Evolutionary conservation across 352 stramenopile genomes (phyloP), one percentile per base, ranked within the genome.

Genomic region (Globisporangium solare): DNA sequence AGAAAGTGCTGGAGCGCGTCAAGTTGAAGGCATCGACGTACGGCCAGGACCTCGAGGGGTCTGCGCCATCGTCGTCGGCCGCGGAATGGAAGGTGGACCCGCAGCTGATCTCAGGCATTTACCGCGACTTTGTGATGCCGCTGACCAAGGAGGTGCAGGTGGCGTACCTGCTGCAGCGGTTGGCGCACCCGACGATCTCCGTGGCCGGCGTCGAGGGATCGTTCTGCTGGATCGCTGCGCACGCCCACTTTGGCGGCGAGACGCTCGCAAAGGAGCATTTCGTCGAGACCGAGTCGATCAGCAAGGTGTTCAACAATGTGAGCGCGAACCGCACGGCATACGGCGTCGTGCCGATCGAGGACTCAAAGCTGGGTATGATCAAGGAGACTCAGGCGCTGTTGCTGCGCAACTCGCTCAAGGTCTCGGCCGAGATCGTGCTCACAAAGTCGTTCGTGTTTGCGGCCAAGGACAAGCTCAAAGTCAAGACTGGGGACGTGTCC

Each of bases 141-240:
- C 76, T 99, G 50, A 99, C 97, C 11, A 99, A 99, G 71, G 95
- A 99, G 71, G 93, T 99, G 51, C 95, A 99, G 70, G 96, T 99
- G 24, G 70, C 78, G 56, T 96, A 96, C 60, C 65, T 96, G 60
- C 71, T 96, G 20, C 79, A 94, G 70, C 79, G 87, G 5, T 66
- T 96, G 2, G 61, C 86, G 22, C 86, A 94, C 51, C 74, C 81
- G 18, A 82, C 80, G 14, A 87, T 95, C 56, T 79, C 84, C 40
- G 71, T 94, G 6, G 73, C 79, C 6, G 80, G 76, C 0, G 67
- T 76, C 4, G 70, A 88, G 39, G 85, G 82, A 3, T 94, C 84
- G 42, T 92, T 89, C 64, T 86, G 73, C 59, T 94, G 79, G 75
- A 60, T 85, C 46, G 83, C 80, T 10, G 80, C 80, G 1, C 71